Conservation (phyloP, 2,329 filamentous ascomycete species). For the Sporothrix luriei region DNA sequence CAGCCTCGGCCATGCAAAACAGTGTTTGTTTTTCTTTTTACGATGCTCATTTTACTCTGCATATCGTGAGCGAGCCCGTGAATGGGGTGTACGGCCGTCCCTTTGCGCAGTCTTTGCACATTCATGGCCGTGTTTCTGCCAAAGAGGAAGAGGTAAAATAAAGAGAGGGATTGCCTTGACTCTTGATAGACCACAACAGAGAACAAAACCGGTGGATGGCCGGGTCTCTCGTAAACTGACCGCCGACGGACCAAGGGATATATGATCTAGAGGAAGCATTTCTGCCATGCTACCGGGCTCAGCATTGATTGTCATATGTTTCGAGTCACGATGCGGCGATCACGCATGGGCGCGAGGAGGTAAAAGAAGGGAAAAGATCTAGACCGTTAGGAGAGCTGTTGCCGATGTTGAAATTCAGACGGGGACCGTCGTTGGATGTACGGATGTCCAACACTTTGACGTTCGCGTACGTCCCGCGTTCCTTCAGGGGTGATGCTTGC, state of each 20-base stretch:
- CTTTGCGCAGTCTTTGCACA: neutral
- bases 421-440: neutral
- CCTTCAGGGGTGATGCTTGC: conserved; percentile 19
- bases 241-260: neutral
- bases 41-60: neutral
- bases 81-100: too few species aligned
- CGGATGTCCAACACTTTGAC: neutral
- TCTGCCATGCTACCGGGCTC: neutral
- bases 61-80: neutral
- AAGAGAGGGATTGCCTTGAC: neutral
- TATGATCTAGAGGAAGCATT: neutral
- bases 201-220: neutral
- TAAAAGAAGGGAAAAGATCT: neutral
- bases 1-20: neutral
- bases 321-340: neutral
- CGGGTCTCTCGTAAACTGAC: neutral
- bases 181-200: too few species aligned
- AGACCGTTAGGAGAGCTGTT: neutral
- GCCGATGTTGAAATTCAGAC: too few species aligned
- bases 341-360: too few species aligned
- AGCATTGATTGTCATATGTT: neutral
- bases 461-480: neutral
- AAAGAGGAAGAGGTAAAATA: neutral
- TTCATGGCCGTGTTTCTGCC: neutral
- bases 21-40: neutral